Evolutionary conservation across 345 rosid genomes (phyloP).

Genomic region (Aquilaria yunnanensis): DNA sequence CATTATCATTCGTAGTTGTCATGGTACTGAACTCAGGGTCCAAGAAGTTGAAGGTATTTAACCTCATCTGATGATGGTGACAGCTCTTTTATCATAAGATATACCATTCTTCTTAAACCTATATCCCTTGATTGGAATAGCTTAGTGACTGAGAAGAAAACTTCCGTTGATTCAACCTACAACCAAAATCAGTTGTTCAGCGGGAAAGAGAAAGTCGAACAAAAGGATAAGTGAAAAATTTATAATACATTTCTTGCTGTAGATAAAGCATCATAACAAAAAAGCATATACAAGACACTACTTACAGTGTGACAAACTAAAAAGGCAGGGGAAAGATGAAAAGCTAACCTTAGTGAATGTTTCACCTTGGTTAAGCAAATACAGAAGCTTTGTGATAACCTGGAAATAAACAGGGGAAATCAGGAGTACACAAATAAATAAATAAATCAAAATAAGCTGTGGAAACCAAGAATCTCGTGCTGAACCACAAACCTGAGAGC

Average conservation of each 20-base stretch:
- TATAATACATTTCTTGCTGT: conserved; percentile 19
- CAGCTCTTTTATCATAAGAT: conserved; percentile 84
- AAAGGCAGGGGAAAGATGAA: background rate
- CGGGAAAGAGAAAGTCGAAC: no score
- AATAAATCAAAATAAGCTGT: conserved; percentile 5
- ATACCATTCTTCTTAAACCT: conserved; percentile 90
- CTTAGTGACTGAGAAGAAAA: conserved; percentile 86
- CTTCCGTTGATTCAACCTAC: conserved; percentile 67
- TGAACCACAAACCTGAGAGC: conserved; percentile 62
- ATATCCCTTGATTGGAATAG: conserved; percentile 86
- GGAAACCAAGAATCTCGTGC: background rate
- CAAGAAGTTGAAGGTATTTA: conserved; percentile 6
- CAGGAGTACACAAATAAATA: background rate
- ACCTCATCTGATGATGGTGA: conserved; percentile 97
- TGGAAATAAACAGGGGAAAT: conserved; percentile 19
- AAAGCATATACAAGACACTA: background rate
- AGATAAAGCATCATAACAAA: conserved; percentile 6
- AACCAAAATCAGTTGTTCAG: no score
- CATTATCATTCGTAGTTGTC: conserved; percentile 8
- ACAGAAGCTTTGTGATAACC: conserved; percentile 88
- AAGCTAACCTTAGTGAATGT: conserved; percentile 64
- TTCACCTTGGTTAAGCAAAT: conserved; percentile 88
- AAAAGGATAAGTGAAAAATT: no score
- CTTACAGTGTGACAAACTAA: background rate
- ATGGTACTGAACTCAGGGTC: background rate